phyloP scores from a whole-genome alignment of 371 early-diverging fungal species.

The Rhizopus microsporus region DNA sequence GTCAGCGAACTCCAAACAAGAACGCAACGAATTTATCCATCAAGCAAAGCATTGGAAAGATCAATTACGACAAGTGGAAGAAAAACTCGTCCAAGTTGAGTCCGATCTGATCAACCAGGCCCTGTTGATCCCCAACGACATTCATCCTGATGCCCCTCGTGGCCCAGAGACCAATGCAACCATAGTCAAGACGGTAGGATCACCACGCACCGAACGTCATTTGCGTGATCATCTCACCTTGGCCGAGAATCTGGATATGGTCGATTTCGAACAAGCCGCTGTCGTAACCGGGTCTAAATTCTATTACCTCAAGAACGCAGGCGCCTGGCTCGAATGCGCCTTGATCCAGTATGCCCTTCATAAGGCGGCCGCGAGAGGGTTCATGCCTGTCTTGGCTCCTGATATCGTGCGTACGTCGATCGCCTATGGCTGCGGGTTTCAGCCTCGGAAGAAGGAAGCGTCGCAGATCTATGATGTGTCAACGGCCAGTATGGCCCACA shows the following conservation, averaged over 20 bases:
- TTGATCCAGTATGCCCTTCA: constrained; percentile 84
- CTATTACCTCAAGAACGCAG: constrained; percentile 84
- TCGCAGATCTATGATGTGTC: constrained; percentile 83
- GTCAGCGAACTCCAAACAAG: constrained; percentile 10
- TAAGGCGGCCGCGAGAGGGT: constrained; percentile 74
- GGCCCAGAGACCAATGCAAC: constrained; percentile 67
- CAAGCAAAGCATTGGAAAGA: constrained; percentile 32
- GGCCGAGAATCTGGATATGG: constrained; percentile 60
- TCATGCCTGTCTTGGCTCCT: constrained; percentile 77
- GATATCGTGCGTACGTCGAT: constrained; percentile 83
- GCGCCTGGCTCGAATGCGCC: constrained; percentile 85
- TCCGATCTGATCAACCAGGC: constrained; percentile 36
- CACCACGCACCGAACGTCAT: constrained; percentile 24
- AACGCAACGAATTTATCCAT: constrained; percentile 12
- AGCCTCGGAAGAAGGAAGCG: constrained; percentile 72
- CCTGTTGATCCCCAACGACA: constrained; percentile 71
- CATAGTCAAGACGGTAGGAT: constrained; percentile 51
- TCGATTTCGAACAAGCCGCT: constrained; percentile 88
- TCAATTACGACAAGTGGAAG: constrained; percentile 16
- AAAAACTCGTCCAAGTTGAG: constrained; percentile 15
- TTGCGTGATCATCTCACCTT: constrained; percentile 74
- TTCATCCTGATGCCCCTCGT: constrained; percentile 66
- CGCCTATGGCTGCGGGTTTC: constrained; percentile 90
- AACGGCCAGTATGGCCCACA: constrained; percentile 23
- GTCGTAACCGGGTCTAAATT: constrained; percentile 84